Base-by-base conservation (phyloP, 2,329 filamentous ascomycete genomes). In the Fusarium paranaense region DNA sequence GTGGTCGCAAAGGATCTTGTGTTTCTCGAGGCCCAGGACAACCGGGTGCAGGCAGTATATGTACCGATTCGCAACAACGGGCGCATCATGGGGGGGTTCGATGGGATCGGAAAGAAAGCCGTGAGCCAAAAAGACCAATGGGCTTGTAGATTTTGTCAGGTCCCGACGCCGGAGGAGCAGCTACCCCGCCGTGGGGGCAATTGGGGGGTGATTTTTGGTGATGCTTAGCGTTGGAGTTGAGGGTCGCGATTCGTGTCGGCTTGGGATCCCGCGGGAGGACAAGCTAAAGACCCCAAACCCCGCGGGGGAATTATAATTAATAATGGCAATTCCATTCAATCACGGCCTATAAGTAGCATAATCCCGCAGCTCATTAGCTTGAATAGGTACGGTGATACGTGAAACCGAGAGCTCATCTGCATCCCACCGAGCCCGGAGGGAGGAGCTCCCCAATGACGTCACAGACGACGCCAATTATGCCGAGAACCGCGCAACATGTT, bases 81-180 rank as follows among this genome's bases (percentile, higher is more conserved):
- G 60, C 69, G 67, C 66, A 70, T 67, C 62, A 59, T 59, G 56
- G 56, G 56, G 56, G 56, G 37, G 22, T 45, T 57, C 33, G 30
- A 63, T 68, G 67, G 25, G 33, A 42, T 69, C 76, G 76, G 76
- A 69, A 67, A 78, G 76, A 78, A 78, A 57, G 37, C 76, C 76
- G 76, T 27, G 16, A 22, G 35, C 18, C 0, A 38, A 38, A 47
- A 50, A 64, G 62, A 25, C 69, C 69, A 69, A 69, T 71, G 59
- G 66, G 45, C 22, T 52, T 11, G 32, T 16, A 62, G 38, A 33
- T 35, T 35, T 20, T 45, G 67, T 4, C 4, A 4, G 0, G 2
- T 3, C 4, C 71, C 71, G 68, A 72, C 42, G 60, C 64, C 67
- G 67, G 71, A 69, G 50, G 45, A 61, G 45, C 72, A 61, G 38